phyloP scores from a whole-genome alignment of 2,329 filamentous ascomycete species.

The Aspergillus oerlinghausenensis region DNA sequence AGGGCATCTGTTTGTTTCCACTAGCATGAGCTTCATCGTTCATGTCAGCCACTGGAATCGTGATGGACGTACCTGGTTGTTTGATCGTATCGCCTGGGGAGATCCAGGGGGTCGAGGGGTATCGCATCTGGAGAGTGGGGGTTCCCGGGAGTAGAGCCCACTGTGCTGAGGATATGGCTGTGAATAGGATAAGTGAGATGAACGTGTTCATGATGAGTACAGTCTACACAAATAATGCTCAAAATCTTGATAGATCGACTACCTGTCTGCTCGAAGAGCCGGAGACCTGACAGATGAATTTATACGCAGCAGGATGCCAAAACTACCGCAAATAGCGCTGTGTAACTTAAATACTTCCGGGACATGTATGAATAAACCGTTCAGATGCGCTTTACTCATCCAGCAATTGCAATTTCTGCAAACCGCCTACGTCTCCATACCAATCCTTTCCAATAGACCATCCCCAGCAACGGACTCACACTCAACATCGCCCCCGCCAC shows the following conservation, averaged over 20 bases:
- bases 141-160: not conserved
- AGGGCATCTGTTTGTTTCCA: constrained; percentile 6
- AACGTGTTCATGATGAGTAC: not conserved
- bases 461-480: constrained; percentile 12
- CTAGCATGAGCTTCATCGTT: not conserved
- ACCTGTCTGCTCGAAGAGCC: too few relatives aligned
- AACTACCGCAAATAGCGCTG: too few relatives aligned
- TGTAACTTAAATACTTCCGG: too few relatives aligned
- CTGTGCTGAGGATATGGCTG: not conserved
- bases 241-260: too few relatives aligned
- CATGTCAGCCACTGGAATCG: too few relatives aligned
- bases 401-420: not conserved
- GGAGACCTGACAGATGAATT: too few relatives aligned
- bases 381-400: not conserved
- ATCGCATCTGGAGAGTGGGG: constrained; percentile 14
- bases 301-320: too few relatives aligned
- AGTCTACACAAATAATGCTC: too few relatives aligned
- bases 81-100: constrained; percentile 13
- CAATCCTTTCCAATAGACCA: constrained; percentile 17
- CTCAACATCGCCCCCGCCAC: constrained; percentile 10
- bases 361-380: not conserved
- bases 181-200: not conserved
- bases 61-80: constrained; percentile 2
- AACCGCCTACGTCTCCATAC: constrained; percentile 13
- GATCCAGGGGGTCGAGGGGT: constrained; percentile 16